Conservation (phyloP, 768 basidiomycete genomes). For the Termitomyces sp. region DNA sequence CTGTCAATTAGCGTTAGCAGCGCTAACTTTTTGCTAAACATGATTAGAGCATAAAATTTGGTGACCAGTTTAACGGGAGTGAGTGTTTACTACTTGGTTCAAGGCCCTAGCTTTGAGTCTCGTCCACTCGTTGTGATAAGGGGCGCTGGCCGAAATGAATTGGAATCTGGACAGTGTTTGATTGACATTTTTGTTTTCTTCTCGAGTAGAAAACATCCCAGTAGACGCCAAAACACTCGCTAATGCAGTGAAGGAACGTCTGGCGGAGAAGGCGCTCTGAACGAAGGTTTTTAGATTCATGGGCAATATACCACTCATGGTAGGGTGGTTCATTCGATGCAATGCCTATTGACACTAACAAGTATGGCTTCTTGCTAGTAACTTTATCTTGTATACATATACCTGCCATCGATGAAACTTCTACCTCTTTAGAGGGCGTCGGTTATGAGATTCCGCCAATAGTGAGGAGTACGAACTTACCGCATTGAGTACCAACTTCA, state of each 20-base stretch:
- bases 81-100: conserved; percentile 11
- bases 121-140: not conserved
- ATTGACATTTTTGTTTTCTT: not conserved
- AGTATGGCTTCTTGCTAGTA: conserved; percentile 1
- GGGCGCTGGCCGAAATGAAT: conserved; percentile 1
- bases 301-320: conserved; percentile 5
- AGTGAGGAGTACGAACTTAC: conserved; percentile 11
- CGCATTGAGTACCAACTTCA: not conserved
- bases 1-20: conserved; percentile 5
- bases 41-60: conserved; percentile 20
- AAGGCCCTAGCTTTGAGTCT: not conserved
- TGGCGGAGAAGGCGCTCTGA: conserved; percentile 20
- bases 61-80: conserved; percentile 23
- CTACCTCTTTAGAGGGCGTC: conserved; percentile 9
- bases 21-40: not conserved
- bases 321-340: conserved; percentile 3
- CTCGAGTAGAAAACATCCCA: conserved; percentile 43
- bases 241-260: conserved; percentile 55
- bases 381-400: conserved; percentile 8
- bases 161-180: not conserved
- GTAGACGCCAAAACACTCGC: conserved; percentile 59
- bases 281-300: not conserved
- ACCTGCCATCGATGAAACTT: conserved; percentile 9
- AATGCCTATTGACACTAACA: not conserved
- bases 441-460: conserved; percentile 6